Evolutionary conservation across 257 asterid genomes (phyloP), one percentile per base, ranked within the genome.

Genomic region (Avicennia marina): DNA sequence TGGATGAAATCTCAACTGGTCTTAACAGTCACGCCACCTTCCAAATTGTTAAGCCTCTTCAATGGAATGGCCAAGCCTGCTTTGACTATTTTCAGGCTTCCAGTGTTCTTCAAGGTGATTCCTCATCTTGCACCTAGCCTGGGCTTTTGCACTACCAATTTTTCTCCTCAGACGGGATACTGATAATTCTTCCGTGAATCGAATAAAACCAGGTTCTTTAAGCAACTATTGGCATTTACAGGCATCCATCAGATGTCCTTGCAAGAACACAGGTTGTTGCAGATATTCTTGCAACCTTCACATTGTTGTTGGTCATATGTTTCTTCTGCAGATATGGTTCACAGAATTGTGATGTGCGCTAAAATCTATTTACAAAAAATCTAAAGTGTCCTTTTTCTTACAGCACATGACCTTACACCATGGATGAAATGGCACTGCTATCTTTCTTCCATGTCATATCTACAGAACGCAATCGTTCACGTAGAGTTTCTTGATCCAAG

Each of bases 1-100:
- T 79, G 86, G 86, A 79, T 44, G 86, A 79, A 63, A 79, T 79
- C 57, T 79, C 86, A 51, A 79, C 86, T 7, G 86, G 86, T 25
- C 80, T 79, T 24, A 80, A 79, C 52, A 79, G 80, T 17, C 72
- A 82, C 27, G 72, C 86, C 33, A 79, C 82, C 12, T 79, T 60
- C 56, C 86, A 79, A 61, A 79, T 79, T 50, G 62, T 73, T 53
- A 75, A 73, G 64, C 59, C 75, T 79, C 79, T 79, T 79, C 26
- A 79, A 79, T 56, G 85, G 85, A 18, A 68, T 74, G 34, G 66
- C 75, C 15, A 82, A 79, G 69, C 73, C 75, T 50, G 82, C 80
- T 29, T 50, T 79, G 53, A 79, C 75, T 38, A 15, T 72, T 29
- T 25, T 66, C 50, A 72, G 85, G 64, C 79, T 79, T 63, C 85